Evolutionary conservation across 805 yeast genomes (phyloP).

Genomic region (Blastobotrys robertii): DNA sequence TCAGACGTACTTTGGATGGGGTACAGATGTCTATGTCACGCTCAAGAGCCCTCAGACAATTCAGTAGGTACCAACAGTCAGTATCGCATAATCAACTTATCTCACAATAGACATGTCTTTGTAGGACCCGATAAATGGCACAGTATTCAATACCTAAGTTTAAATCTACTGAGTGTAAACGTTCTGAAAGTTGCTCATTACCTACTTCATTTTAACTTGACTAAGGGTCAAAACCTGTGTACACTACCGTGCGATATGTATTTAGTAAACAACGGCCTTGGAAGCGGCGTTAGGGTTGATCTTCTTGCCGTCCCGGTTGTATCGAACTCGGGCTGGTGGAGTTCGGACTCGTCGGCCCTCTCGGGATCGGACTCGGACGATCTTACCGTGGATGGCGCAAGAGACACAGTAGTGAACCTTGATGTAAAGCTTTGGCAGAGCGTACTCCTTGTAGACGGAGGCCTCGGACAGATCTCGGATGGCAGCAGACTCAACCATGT

Average conservation of each 20-base stretch:
- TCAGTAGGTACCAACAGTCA: no score
- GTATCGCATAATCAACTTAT: no score
- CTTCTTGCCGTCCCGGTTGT: constrained; percentile 84
- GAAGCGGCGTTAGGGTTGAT: constrained; percentile 98
- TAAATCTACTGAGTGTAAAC: neutral
- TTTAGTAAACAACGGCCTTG: constrained; percentile 58
- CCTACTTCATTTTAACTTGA: neutral
- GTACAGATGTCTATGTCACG: constrained; percentile 62
- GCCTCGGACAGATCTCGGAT: constrained; percentile 99
- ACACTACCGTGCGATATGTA: constrained; percentile 11
- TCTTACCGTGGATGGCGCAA: constrained; percentile 99
- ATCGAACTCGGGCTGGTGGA: constrained; percentile 99
- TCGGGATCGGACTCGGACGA: constrained; percentile 99
- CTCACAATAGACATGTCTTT: no score
- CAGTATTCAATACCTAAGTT: no score
- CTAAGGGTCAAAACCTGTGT: constrained; percentile 2
- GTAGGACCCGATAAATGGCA: no score
- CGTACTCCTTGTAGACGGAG: constrained; percentile 98
- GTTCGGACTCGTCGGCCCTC: constrained; percentile 97
- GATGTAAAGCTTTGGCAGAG: constrained; percentile 98
- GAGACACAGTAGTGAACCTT: constrained; percentile 99
- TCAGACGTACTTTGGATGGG: constrained; percentile 66
- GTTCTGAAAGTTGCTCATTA: neutral
- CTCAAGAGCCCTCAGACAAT: constrained; percentile 18
- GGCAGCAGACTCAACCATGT: constrained; percentile 99